phyloP scores from a whole-genome alignment of 805 yeast genomes.

The Lachancea cidri region DNA sequence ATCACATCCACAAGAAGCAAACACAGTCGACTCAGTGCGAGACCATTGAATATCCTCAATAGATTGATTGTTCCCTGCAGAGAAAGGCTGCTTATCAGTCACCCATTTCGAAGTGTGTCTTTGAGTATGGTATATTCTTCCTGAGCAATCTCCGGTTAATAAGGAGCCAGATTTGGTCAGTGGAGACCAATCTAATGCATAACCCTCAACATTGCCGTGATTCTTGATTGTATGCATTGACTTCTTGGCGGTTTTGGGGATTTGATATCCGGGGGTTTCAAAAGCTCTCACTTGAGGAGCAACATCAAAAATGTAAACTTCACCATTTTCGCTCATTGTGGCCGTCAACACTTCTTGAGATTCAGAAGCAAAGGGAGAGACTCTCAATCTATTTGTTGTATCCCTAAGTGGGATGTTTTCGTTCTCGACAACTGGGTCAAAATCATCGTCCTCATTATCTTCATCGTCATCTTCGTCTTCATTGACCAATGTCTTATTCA shows the following conservation, averaged over 20 bases:
- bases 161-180: constrained; percentile 71
- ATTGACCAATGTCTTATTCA: constrained; percentile 80
- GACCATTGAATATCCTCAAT: constrained; percentile 98
- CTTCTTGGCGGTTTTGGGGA: constrained; percentile 71
- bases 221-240: constrained; percentile 76
- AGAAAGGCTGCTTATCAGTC: constrained; percentile 78
- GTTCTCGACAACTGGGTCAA: constrained; percentile 83
- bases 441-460: constrained; percentile 65
- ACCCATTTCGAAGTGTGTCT: constrained; percentile 76
- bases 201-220: constrained; percentile 97
- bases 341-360: constrained; percentile 79
- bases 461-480: constrained; percentile 75
- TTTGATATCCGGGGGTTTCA: constrained; percentile 78
- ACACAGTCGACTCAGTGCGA: constrained; percentile 83
- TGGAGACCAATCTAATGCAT: constrained; percentile 97
- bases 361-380: constrained; percentile 64
- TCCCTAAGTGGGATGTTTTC: constrained; percentile 71
- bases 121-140: constrained; percentile 72
- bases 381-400: constrained; percentile 86
- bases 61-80: constrained; percentile 57
- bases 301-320: constrained; percentile 78
- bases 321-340: constrained; percentile 84
- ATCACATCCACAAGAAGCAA: constrained; percentile 91
- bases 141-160: constrained; percentile 84
- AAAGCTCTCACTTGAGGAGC: constrained; percentile 76